Base-by-base conservation (phyloP, 2,329 filamentous ascomycete species). In the Alternaria novae-zelandiae region DNA sequence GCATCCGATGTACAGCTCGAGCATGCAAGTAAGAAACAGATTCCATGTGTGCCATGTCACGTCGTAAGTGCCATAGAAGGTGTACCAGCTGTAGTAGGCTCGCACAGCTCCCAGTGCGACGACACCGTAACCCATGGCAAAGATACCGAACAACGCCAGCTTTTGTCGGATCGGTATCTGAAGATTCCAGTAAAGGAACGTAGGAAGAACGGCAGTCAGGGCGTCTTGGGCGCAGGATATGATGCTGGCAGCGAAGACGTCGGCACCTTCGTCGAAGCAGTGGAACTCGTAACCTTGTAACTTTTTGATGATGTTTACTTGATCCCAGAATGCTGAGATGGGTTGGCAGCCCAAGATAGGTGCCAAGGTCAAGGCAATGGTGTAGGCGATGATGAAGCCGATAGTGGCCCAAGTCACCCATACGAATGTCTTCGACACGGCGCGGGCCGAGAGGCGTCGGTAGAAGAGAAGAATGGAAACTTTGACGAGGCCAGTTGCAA, bases 381-480 rank as follows among this genome's bases (percentile, higher is more conserved):
- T 74, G 47, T 70, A 75, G 8, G 64, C 63, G 9, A 63, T 51
- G 43, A 78, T 76, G 59, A 73, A 77, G 15, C 46, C 68, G 25
- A 78, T 77, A 10, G 61, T 71, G n/a, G 73, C 55, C 66, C 70
- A 69, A 4, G 71, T 75, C 1, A 64, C 64, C 67, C 69, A 74
- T 44, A 67, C 67, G 41, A 77, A 78, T 4, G 49, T 32, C 2
- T 54, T 69, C 6, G 75, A 77, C 3, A 77, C 66, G 3, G 68
- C 70, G 9, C 74, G 71, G 12, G 73, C 59, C 9, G 71, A 73
- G 1, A 78, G 66, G 2, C 75, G 71, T 5, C 74, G 71, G 36
- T 75, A 78, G 59, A 77, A 78, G 3, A 75, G 65, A 4, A 79
- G 68, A 15, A 79, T 78, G 9, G 75, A 78, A 12, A 79, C 69